These are phyloP conservation scores for Aspergillus saccharolyticus DNA, from an alignment of 495 filamentous ascomycete genomes.

Conservation along the genomic window DNA sequence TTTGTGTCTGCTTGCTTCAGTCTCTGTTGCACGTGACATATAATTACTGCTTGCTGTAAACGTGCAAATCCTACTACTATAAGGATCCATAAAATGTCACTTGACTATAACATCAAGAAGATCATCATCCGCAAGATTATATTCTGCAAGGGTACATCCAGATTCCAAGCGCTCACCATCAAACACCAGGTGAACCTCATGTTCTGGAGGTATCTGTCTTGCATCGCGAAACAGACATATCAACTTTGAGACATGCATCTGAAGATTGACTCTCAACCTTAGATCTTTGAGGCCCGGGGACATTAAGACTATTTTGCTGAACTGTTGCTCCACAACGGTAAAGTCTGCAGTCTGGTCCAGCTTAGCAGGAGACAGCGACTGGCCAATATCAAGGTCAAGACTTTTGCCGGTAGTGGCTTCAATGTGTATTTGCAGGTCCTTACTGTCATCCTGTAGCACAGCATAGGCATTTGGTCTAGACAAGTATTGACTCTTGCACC, in stretches of 20 bases:
- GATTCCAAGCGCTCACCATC: conserved; percentile 74
- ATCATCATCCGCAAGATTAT: conserved; percentile 78
- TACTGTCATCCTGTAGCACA: conserved; percentile 22
- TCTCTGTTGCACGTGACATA: no score
- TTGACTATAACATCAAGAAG: conserved; percentile 69
- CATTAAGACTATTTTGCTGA: conserved; percentile 54
- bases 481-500: conserved; percentile 28
- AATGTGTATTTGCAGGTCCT: conserved; percentile 49
- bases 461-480: conserved; percentile 32
- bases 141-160: conserved; percentile 53
- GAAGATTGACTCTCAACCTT: conserved; percentile 52
- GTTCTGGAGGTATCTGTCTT: conserved; percentile 40
- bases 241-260: conserved; percentile 52
- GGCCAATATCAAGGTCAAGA: conserved; percentile 16
- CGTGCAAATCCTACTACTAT: no score
- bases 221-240: conserved; percentile 47
- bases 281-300: conserved; percentile 52
- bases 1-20: no score
- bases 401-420: conserved; percentile 65
- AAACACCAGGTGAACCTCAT: conserved; percentile 60
- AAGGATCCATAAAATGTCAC: conserved; percentile 20
- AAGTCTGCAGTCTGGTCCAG: conserved; percentile 12
- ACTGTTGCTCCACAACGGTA: conserved; percentile 20
- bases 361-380: neutral
- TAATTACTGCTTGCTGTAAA: no score